Evolutionary conservation across 1,139 yeast species (phyloP).

Genomic region (Hanseniaspora sp.): DNA sequence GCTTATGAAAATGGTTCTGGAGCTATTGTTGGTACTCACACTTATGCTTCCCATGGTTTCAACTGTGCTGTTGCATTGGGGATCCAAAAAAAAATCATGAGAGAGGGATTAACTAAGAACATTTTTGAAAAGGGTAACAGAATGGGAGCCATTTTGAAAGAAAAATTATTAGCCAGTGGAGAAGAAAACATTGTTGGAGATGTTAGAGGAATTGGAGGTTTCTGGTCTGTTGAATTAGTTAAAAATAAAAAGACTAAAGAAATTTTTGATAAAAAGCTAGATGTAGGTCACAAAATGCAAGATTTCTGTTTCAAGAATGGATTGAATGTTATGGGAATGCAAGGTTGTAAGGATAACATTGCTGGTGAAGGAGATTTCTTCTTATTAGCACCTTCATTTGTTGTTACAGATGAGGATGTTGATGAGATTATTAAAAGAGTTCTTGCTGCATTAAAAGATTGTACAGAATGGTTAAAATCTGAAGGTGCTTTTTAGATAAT

Average conservation of each 20-base stretch:
- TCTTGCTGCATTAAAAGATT: conserved; percentile 18
- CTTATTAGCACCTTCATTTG: conserved; percentile 42
- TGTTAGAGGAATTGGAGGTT: conserved; percentile 39
- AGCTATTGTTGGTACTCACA: conserved; percentile 38
- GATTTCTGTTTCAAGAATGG: conserved; percentile 38
- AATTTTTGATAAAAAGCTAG: conserved; percentile 29
- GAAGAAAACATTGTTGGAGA: conserved; percentile 32
- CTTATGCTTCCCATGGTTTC: conserved; percentile 45
- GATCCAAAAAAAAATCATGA: conserved; percentile 23
- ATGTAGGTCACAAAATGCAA: conserved; percentile 32
- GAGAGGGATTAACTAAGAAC: conserved; percentile 22
- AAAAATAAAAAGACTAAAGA: conserved; percentile 33
- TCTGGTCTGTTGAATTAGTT: conserved; percentile 39
- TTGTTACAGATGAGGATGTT: conserved; percentile 38
- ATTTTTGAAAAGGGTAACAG: conserved; percentile 27
- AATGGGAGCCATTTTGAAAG: conserved; percentile 33
- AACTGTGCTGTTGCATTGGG: conserved; percentile 39
- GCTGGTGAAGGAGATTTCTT: conserved; percentile 38
- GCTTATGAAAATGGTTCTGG: conserved; percentile 37
- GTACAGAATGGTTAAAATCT: conserved; percentile 17
- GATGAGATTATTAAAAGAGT: conserved; percentile 34
- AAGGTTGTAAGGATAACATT: conserved; percentile 26
- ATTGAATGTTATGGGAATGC: conserved; percentile 37
- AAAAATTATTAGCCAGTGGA: conserved; percentile 20
- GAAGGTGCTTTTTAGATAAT: conserved; percentile 17